phyloP scores from a whole-genome alignment of 352 stramenopile species.

The Elongisporangium anandrum region DNA sequence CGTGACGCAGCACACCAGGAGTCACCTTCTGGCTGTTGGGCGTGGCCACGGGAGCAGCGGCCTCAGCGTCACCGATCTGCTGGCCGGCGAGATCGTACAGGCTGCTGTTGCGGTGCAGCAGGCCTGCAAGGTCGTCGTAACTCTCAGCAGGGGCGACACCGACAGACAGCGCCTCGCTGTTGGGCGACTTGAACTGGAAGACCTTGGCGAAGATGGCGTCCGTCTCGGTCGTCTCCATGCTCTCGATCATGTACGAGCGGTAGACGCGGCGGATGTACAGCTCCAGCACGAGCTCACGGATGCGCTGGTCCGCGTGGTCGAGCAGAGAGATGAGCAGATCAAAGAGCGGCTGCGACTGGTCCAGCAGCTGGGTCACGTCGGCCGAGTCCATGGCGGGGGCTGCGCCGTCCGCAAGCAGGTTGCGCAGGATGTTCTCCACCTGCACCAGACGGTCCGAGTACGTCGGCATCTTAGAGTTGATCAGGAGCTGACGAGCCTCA shows the following conservation, averaged over 20 bases:
- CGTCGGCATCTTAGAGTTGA: conserved; percentile 96
- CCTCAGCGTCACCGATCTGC: conserved; percentile 32
- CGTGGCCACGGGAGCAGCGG: conserved; percentile 12
- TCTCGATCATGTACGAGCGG: conserved; percentile 81
- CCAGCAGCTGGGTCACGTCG: conserved; percentile 58
- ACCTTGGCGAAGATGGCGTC: conserved; percentile 75
- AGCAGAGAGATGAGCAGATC: conserved; percentile 80
- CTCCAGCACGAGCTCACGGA: conserved; percentile 75
- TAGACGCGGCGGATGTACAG: conserved; percentile 85
- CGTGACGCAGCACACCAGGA: conserved; percentile 60
- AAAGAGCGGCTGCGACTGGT: conserved; percentile 84
- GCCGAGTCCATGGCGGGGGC: conserved; percentile 10
- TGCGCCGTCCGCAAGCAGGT: conserved; percentile 53
- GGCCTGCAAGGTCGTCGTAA: conserved; percentile 75
- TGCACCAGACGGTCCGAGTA: conserved; percentile 89
- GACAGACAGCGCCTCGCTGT: conserved; percentile 74
- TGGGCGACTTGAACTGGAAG: conserved; percentile 83
- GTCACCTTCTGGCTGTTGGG: conserved; percentile 57
- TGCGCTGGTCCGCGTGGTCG: conserved; percentile 56
- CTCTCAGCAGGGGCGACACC: conserved; percentile 70
- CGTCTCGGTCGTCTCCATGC: conserved; percentile 69
- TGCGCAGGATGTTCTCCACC: conserved; percentile 66
- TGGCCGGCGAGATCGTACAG: conserved; percentile 20
- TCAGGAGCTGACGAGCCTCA: conserved; percentile 93
- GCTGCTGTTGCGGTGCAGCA: conserved; percentile 68